Conservation (phyloP, 768 basidiomycete species). For the Serendipita sp. region DNA sequence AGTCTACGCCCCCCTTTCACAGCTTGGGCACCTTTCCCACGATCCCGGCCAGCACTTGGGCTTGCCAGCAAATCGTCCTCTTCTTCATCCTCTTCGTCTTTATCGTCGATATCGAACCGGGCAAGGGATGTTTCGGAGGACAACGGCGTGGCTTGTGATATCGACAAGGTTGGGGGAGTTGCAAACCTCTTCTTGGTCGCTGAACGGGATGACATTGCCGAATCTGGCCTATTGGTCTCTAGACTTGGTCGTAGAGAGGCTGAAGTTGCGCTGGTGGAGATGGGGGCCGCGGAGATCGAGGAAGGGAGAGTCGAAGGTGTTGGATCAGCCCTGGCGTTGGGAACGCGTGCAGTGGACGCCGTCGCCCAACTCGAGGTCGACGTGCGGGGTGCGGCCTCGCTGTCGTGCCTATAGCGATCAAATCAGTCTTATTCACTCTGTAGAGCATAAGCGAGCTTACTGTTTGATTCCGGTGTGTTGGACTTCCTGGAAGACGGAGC, state of each 20-base stretch:
- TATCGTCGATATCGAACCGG: not conserved
- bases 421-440: not conserved
- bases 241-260: not conserved
- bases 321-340: not conserved
- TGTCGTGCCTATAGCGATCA: not conserved
- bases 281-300: not conserved
- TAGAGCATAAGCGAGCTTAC: not conserved
- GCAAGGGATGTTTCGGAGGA: slow-evolving; percentile 4
- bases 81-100: not conserved
- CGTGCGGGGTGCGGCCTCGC: not conserved
- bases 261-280: not conserved
- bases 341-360: too few species aligned
- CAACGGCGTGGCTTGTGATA: not conserved
- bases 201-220: not conserved
- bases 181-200: not conserved
- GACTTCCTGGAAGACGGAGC: not conserved
- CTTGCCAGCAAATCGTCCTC: not conserved
- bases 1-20: too few species aligned
- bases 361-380: not conserved
- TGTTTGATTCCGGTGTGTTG: not conserved
- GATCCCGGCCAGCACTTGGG: slow-evolving; percentile 1
- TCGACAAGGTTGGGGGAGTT: not conserved
- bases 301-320: not conserved
- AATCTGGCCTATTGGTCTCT: not conserved
- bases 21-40: not conserved